Base-by-base conservation (phyloP, 139 green algal species). In the Coccomyxa sp. region DNA sequence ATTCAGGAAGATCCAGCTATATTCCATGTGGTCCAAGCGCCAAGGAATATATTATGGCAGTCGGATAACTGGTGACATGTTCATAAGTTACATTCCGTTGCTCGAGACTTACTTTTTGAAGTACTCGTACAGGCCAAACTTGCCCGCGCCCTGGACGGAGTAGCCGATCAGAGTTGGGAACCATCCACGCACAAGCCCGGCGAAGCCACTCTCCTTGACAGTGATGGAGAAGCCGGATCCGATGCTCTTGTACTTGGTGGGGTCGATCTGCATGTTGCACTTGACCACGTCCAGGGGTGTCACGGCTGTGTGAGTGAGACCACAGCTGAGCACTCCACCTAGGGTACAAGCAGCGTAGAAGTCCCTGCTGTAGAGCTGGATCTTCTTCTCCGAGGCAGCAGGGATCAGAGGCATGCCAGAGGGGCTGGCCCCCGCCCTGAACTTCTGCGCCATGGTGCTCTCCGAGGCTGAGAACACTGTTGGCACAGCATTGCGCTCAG, bases 211-310 rank as follows among this genome's bases (percentile, higher is more conserved):
- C 85, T 96, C 92, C 30, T 82, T 83, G 7, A 91, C 77, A 13
- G 96, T 82, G 23, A 91, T 90, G 27, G 79, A 79, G 88, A 98
- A 98, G 66, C 92, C 92, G 13, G 83, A 82, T 10, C 38, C 63
- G 77, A 96, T 96, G 80, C 88, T 87, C 83, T 91, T 93, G 86
- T 94, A 94, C 86, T 93, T 95, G 12, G 87, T 85, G 59, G 92
- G 92, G 78, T 95, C 88, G 67, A 85, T 95, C 85, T 93, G 82
- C 89, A 97, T 96, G 90, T 98, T 98, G 89, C 95, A 98, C 92
- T 98, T 98, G 63, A 98, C 95, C 1, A 98, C 95, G 79, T 98
- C 95, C 84, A 98, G 88, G 3, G 95, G 95, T 0, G 94, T 98
- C n/a, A 98, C 89, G 15, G 87, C 85, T 25, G 91, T 93, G 85